A percentile compares a stretch with the other conserved stretches of the same genome.
Conservation (phyloP, 768 basidiomycete genomes). For the Podaxis sp. region DNA sequence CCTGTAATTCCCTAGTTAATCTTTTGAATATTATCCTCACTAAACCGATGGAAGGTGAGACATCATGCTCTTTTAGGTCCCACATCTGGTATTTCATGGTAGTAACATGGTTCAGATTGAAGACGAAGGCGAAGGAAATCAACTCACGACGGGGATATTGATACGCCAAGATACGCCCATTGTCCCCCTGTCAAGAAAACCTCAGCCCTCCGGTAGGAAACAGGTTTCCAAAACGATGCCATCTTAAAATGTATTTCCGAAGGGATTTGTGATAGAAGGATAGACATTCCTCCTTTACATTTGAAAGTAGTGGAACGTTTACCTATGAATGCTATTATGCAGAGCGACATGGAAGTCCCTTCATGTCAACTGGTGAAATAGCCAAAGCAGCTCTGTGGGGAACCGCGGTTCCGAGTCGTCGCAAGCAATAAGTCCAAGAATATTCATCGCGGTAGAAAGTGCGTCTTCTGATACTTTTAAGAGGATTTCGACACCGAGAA, state of each 20-base stretch:
- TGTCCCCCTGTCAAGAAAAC: too few species aligned
- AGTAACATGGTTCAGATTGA: too few species aligned
- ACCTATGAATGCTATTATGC: background rate
- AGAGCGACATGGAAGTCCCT: background rate
- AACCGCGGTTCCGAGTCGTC: background rate
- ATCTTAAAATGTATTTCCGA: background rate
- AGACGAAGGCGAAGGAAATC: too few species aligned
- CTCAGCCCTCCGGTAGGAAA: background rate
- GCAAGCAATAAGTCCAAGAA: background rate
- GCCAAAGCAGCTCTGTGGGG: background rate
- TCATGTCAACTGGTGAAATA: background rate
- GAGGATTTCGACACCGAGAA: background rate
- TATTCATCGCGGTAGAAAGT: background rate
- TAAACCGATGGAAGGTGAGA: too few species aligned
- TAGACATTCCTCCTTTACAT: background rate
- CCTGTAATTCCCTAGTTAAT: too few species aligned
- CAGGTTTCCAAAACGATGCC: background rate
- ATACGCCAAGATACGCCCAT: too few species aligned
- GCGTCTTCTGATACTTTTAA: background rate
- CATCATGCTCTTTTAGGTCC: too few species aligned
- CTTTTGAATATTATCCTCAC: too few species aligned
- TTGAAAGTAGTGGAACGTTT: background rate
- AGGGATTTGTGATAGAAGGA: background rate
- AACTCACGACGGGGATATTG: too few species aligned
- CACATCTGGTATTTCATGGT: too few species aligned